Base-by-base conservation (phyloP, 73 alveolate species). In the Paramecium primaurelia region DNA sequence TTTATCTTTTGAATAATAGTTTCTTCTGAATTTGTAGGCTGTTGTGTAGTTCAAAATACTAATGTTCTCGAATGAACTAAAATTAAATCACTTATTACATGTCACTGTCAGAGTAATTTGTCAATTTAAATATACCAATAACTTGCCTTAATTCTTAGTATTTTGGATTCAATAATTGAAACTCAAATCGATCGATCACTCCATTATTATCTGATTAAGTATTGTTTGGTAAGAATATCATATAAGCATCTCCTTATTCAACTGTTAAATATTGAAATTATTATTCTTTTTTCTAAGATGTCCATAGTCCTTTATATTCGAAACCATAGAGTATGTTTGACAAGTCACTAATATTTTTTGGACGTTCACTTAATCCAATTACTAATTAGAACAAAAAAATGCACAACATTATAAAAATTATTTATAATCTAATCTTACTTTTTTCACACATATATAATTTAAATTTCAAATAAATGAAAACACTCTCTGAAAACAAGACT, bases 111-210 rank as follows among this genome's bases (percentile, higher is more conserved):
- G 47, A 34, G 16, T 80, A 80, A 25, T 47, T 42, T 22, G 22
- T 22, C 34, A 80, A 80, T 45, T 80, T 47, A 45, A 44, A 45
- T 16, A 45, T 25, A 3, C 77, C 91, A 9, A 44, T 6, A 10
- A 80, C 91, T 80, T 80, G 51, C n/a, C 59, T 44, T 11, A 80
- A 26, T 80, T 80, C 91, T 47, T n/a, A 6, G 32, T 80, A 80
- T 8, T 20, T 80, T 1, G 91, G 91, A 44, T 80, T 80, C 26
- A 80, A 18, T 9, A 80, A 8, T 44, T 80, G n/a, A 36, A 80
- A 80, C 34, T 80, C 51, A 32, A 80, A 40, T 26, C 34, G 44
- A 10, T 80, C 47, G 7, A 80, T 80, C 18, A 80, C 26, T 6
- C 45, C 34, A 40, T 32, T 44, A n/a, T 38, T 20, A 73, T 42